Evolutionary conservation across 495 filamentous ascomycete species (phyloP).

Genomic region (Lophiotrema nucula): DNA sequence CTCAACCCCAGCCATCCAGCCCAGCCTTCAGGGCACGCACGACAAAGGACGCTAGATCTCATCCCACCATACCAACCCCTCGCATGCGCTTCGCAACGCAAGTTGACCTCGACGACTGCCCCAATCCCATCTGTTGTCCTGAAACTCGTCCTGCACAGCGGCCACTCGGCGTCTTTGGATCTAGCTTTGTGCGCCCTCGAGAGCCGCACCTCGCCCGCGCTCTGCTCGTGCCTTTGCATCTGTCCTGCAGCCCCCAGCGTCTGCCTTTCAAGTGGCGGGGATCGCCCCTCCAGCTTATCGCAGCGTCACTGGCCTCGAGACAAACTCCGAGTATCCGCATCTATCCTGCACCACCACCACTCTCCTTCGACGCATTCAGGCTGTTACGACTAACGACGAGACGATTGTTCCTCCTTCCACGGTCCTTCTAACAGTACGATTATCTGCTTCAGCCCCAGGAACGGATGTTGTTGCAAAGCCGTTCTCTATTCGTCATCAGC

Average conservation of each 20-base stretch:
- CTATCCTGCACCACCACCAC: slow-evolving; percentile 14
- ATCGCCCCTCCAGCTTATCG: slow-evolving; percentile 36
- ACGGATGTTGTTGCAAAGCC: slow-evolving; percentile 28
- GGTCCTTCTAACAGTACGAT: neutral
- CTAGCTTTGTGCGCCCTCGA: slow-evolving; percentile 22
- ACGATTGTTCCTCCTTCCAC: slow-evolving; percentile 13
- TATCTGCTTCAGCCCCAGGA: neutral
- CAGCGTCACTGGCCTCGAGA: slow-evolving; percentile 26
- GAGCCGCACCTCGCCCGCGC: neutral
- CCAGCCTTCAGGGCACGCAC: slow-evolving; percentile 12
- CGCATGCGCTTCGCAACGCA: slow-evolving; percentile 26
- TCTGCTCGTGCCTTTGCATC: neutral
- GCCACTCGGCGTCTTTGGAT: slow-evolving; percentile 16
- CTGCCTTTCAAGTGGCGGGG: slow-evolving; percentile 31
- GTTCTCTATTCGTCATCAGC: slow-evolving; percentile 23
- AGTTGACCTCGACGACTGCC: slow-evolving; percentile 26
- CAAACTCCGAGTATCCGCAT: slow-evolving; percentile 29
- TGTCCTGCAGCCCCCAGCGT: neutral
- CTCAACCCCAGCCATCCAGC: slow-evolving; percentile 22
- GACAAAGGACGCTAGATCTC: slow-evolving; percentile 19
- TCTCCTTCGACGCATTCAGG: neutral
- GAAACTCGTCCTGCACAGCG: slow-evolving; percentile 20
- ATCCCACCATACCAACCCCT: slow-evolving; percentile 17
- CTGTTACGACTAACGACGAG: slow-evolving; percentile 20
- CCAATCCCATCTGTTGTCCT: slow-evolving; percentile 11